phyloP scores from a whole-genome alignment of 2,329 filamentous ascomycete genomes.

The Diaporthe caulivora region DNA sequence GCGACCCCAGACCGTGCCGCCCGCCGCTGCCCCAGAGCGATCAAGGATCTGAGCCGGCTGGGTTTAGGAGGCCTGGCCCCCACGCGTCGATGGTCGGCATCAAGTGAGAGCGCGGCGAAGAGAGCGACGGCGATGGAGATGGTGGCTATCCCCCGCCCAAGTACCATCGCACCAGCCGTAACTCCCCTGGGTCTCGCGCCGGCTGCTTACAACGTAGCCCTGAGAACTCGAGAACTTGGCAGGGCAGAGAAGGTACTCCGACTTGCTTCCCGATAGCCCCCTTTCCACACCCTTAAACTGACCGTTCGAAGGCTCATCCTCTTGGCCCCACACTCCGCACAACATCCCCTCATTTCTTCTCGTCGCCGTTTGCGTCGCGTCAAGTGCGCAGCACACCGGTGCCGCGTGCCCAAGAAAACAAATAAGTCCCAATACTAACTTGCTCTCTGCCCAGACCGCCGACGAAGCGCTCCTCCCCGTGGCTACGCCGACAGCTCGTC shows the following conservation, averaged over 20 bases:
- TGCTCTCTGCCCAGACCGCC: not conserved
- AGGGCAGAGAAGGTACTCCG: not conserved
- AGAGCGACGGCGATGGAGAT: not conserved
- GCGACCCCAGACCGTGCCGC: too few species aligned
- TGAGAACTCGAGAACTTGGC: not conserved
- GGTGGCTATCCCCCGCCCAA: not conserved
- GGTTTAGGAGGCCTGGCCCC: not conserved
- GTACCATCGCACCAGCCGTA: not conserved
- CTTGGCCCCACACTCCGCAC: not conserved
- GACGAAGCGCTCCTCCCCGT: not conserved
- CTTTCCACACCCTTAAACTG: not conserved
- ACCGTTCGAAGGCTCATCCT: not conserved
- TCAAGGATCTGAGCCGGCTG: not conserved
- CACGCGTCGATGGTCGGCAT: not conserved
- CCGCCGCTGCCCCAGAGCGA: not conserved
- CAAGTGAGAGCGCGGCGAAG: slow-evolving; percentile 5
- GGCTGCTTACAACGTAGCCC: not conserved
- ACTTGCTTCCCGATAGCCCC: not conserved
- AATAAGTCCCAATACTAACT: not conserved
- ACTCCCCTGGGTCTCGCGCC: not conserved
- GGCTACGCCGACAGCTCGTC: not conserved
- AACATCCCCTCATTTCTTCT: not conserved
- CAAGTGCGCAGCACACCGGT: not conserved
- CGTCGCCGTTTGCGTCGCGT: too few species aligned
- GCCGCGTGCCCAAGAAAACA: not conserved